These are phyloP conservation scores for Bipolaris cookei DNA, from an alignment of 2,329 filamentous ascomycete genomes.

Conservation along the genomic window DNA sequence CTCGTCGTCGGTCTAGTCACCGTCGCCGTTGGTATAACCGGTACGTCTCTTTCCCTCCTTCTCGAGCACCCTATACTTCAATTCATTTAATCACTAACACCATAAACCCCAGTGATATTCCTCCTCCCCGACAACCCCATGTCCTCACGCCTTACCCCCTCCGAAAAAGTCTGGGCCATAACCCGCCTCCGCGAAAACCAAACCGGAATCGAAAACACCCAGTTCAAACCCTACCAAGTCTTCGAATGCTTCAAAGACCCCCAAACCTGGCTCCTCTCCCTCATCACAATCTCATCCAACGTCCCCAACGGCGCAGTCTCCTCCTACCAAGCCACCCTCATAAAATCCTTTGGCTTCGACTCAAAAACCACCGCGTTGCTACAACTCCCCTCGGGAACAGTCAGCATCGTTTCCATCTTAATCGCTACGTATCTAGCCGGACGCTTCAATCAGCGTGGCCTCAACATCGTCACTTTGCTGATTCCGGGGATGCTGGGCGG, in stretches of 20 bases:
- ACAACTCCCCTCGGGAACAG: constrained; percentile 32
- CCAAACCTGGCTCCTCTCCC: constrained; percentile 46
- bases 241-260: constrained; percentile 55
- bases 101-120: constrained; percentile 52
- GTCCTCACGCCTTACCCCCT: constrained; percentile 26
- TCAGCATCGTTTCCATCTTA: constrained; percentile 33
- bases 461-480: constrained; percentile 26
- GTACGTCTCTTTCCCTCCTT: constrained; percentile 1
- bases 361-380: constrained; percentile 43
- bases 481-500: constrained; percentile 31
- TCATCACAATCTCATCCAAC: constrained; percentile 39
- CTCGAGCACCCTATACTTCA: neutral
- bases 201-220: constrained; percentile 59
- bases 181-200: constrained; percentile 55
- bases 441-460: constrained; percentile 31
- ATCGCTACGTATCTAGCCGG: constrained; percentile 33
- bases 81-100: neutral
- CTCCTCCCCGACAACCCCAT: constrained; percentile 59
- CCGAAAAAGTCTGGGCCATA: constrained; percentile 39
- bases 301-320: constrained; percentile 50
- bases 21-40: constrained; percentile 37
- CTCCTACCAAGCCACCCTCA: constrained; percentile 38
- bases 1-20: constrained; percentile 60
- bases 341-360: constrained; percentile 47
- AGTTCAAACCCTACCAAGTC: constrained; percentile 55